A percentile compares a stretch with the other conserved stretches of the same genome.
phyloP scores from a whole-genome alignment of 345 rosid species.

The Citrus reticulata region DNA sequence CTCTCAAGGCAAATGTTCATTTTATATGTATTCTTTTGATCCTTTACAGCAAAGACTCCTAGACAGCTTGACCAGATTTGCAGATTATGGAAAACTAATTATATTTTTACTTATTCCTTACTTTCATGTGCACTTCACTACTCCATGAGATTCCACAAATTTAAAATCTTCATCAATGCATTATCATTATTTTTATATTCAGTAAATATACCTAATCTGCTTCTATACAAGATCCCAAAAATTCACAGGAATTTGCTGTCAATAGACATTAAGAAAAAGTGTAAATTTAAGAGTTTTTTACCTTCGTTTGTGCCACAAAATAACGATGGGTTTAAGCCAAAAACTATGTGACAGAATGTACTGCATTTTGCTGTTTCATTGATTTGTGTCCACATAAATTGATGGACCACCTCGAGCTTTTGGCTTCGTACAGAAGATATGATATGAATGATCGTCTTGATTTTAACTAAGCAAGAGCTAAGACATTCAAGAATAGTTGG shows the following conservation, averaged over 20 bases:
- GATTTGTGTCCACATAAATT: conserved; percentile 31
- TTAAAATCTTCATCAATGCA: conserved; percentile 1
- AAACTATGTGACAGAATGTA: not conserved
- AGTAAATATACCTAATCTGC: conserved; percentile 7
- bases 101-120: conserved; percentile 19
- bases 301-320: not conserved
- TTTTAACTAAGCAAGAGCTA: conserved; percentile 3
- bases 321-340: not conserved
- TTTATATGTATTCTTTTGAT: conserved; percentile 22
- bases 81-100: conserved; percentile 17
- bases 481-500: conserved; percentile 17
- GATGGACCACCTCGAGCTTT: conserved; percentile 43
- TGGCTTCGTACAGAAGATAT: conserved; percentile 23
- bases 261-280: not conserved
- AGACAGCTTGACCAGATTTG: conserved; percentile 33
- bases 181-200: not conserved
- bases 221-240: conserved; percentile 16
- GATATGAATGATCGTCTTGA: not conserved
- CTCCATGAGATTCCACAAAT: conserved; percentile 17
- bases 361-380: not conserved
- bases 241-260: conserved; percentile 11
- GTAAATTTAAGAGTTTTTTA: not conserved
- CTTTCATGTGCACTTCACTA: conserved; percentile 39
- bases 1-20: not conserved
- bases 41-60: conserved; percentile 22